phyloP scores from a whole-genome alignment of 1,284 basidiomycete species.

The Cutaneotrichosporon cutaneum region DNA sequence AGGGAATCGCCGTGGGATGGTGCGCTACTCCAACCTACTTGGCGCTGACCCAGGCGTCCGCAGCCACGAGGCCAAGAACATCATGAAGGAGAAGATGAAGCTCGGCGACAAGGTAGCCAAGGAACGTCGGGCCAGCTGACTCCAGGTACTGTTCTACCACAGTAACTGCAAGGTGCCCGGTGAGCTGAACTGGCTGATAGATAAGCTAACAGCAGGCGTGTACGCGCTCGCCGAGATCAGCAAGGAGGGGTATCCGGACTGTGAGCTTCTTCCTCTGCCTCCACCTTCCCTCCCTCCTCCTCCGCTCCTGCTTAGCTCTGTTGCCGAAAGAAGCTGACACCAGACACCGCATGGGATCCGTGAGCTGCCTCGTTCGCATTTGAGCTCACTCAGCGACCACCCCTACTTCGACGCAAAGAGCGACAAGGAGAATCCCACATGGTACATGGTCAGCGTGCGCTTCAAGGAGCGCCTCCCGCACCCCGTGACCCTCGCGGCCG shows the following conservation, averaged over 20 bases:
- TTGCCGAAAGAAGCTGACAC: conserved; percentile 10
- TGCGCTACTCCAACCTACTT: not conserved
- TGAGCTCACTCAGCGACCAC: conserved; percentile 54
- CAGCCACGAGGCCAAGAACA: conserved; percentile 85
- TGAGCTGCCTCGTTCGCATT: conserved; percentile 29
- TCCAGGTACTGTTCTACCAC: conserved; percentile 71
- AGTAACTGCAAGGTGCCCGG: conserved; percentile 89
- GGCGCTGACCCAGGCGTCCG: conserved; percentile 51
- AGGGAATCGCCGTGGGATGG: conserved; percentile 86
- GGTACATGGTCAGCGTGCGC: conserved; percentile 83
- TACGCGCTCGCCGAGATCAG: conserved; percentile 78
- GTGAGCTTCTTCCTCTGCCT: conserved; percentile 63
- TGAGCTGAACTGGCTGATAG: conserved; percentile 31
- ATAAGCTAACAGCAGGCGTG: conserved; percentile 60
- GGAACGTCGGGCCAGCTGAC: not conserved
- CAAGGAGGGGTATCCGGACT: conserved; percentile 84
- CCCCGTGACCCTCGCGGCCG: conserved; percentile 74
- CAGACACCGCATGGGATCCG: conserved; percentile 87
- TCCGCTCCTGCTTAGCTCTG: not conserved
- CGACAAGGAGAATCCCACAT: conserved; percentile 70
- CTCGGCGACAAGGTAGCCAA: conserved; percentile 69
- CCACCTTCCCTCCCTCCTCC: not conserved
- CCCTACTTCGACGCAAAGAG: conserved; percentile 91
- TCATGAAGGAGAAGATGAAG: conserved; percentile 85
- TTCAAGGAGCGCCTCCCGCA: conserved; percentile 68